phyloP scores from a whole-genome alignment of 1,139 yeast species.

The Zygoascus meyerae region DNA sequence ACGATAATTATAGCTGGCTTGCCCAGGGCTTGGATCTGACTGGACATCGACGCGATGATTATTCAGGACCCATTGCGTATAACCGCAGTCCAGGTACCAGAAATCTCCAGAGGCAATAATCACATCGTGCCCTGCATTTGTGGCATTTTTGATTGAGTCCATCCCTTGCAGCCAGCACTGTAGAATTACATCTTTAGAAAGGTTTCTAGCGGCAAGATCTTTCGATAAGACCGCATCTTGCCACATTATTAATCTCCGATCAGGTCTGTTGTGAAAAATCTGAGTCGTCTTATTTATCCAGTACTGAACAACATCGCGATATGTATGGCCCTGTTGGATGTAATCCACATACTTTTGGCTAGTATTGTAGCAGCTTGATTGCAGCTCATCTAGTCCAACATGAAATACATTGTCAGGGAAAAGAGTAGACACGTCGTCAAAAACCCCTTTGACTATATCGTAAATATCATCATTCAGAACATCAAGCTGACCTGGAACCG shows the following conservation, averaged over 20 bases:
- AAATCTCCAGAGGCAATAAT: slow-evolving; percentile 36
- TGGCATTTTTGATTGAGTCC: slow-evolving; percentile 9
- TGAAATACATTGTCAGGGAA: slow-evolving; percentile 41
- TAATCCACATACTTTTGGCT: slow-evolving; percentile 26
- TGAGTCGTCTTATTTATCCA: slow-evolving; percentile 39
- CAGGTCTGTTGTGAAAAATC: slow-evolving; percentile 28
- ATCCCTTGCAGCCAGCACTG: slow-evolving; percentile 40
- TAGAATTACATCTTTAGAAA: slow-evolving; percentile 32
- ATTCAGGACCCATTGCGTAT: slow-evolving; percentile 36
- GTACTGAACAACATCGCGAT: slow-evolving; percentile 34
- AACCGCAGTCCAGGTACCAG: slow-evolving; percentile 44
- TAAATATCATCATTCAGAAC: slow-evolving; percentile 16
- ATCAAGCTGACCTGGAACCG: slow-evolving; percentile 19
- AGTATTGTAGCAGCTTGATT: slow-evolving; percentile 34
- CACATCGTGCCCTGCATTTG: slow-evolving; percentile 38
- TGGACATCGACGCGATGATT: slow-evolving; percentile 32
- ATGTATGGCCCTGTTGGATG: slow-evolving; percentile 27
- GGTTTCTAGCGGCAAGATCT: slow-evolving; percentile 14
- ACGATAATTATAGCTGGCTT: slow-evolving; percentile 33
- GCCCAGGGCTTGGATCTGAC: slow-evolving; percentile 23
- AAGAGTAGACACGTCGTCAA: slow-evolving; percentile 30
- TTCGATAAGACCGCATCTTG: slow-evolving; percentile 37
- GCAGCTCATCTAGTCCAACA: slow-evolving; percentile 44
- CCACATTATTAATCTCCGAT: slow-evolving; percentile 41
- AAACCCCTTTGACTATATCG: slow-evolving; percentile 15